Evolutionary conservation across 1,284 basidiomycete species (phyloP), one percentile per base, ranked within the genome.

Genomic region (Ganoderma lingzhi): DNA sequence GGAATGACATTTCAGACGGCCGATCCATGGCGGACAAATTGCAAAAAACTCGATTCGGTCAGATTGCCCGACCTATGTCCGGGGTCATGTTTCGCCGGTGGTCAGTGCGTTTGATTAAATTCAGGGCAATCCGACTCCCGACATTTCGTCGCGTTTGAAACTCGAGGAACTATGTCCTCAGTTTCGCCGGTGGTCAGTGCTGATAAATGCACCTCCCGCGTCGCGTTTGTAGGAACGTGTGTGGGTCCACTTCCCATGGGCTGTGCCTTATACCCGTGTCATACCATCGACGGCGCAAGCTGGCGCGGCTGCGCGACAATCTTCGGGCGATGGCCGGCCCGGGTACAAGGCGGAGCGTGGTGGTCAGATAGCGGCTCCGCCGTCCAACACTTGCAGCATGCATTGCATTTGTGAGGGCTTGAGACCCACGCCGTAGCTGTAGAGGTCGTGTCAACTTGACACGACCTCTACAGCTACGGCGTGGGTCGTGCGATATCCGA

Each of bases 201-300:
- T 55, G 53, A 55, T 55, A 55, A 32, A 55, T 32, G 23, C 19
- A 17, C 30, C 12, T 55, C 28, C 14, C 53, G 4, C 30, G 14
- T 55, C 53, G 53, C 53, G 48, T n/a, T 55, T 55, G 53, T 55
- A 55, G 53, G 30, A 55, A 23, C 12, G 23, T 55, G 12, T 55
- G 53, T 55, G 28, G 53, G 53, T 55, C 12, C 53, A 55, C 30
- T 55, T 9, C 28, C 15, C 53, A 55, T 23, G 53, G 17, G 30
- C 53, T 15, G 14, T 15, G 4, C 28, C 28, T 55, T 14, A 17
- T 15, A 15, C 5, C 28, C 10, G 15, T 30, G 53, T 14, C 15
- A 12, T 55, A 55, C 15, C 28, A 17, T 14, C 53, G 28, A 55
- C 53, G 23, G 23, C 23, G 23, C 23, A 23, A 23, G 23, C 23